Conservation (phyloP, 768 basidiomycete genomes). For the Psilocybe azurescens region DNA sequence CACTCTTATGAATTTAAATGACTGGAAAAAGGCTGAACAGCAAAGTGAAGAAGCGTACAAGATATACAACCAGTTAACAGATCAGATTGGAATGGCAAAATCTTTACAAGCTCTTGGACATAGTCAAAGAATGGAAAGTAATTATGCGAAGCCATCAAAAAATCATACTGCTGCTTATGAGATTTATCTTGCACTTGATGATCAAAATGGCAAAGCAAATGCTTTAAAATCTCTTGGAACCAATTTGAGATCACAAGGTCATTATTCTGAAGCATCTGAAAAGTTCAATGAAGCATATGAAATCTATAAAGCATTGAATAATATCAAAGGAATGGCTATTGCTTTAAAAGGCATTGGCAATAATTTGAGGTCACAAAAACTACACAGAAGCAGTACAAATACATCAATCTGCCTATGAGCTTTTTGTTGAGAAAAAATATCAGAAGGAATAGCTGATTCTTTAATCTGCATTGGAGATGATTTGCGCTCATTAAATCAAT, state of each 20-base stretch:
- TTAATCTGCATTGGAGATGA: background rate
- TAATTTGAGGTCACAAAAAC: background rate
- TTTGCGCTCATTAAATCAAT: background rate
- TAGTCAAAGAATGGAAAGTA: background rate
- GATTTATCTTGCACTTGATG: background rate
- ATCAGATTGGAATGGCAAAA: background rate
- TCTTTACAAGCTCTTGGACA: background rate
- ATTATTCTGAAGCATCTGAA: background rate
- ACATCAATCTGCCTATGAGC: background rate
- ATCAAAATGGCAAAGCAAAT: background rate
- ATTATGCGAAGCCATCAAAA: background rate
- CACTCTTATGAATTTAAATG: background rate
- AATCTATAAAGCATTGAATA: background rate
- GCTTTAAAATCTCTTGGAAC: background rate
- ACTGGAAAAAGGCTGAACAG: background rate
- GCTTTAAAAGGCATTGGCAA: conserved; percentile 1
- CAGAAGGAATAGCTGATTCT: background rate
- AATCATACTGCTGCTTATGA: background rate
- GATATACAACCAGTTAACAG: too few species aligned
- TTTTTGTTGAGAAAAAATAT: background rate
- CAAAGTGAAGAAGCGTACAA: background rate
- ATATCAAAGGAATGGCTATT: background rate
- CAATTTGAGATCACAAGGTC: background rate
- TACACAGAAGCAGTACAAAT: conserved; percentile 6
- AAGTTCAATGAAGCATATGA: conserved; percentile 1